Evolutionary conservation across 2,329 filamentous ascomycete genomes (phyloP).

Genomic region (Metarhizium brunneum): DNA sequence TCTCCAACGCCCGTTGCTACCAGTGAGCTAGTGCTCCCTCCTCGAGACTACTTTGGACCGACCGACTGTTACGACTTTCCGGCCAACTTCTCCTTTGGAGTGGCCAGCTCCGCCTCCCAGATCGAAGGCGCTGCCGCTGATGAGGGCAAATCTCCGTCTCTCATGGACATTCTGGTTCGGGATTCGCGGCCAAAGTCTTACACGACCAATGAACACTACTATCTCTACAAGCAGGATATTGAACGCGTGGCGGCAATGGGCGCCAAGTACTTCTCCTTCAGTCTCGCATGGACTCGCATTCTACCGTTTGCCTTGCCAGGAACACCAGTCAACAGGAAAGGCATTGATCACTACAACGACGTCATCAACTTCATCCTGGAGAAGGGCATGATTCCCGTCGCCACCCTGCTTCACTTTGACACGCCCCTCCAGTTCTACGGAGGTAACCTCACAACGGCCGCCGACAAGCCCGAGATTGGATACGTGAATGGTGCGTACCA

Average conservation of each 20-base stretch:
- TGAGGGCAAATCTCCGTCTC: slow-evolving; percentile 32
- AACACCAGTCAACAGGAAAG: slow-evolving; percentile 41
- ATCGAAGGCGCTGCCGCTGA: slow-evolving; percentile 35
- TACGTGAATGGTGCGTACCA: slow-evolving; percentile 33
- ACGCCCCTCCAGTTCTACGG: slow-evolving; percentile 32
- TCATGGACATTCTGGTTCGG: slow-evolving; percentile 30
- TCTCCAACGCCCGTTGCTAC: slow-evolving; percentile 44
- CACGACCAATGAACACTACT: slow-evolving; percentile 41
- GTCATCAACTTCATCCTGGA: slow-evolving; percentile 39
- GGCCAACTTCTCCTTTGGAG: slow-evolving; percentile 36
- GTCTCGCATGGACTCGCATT: slow-evolving; percentile 42
- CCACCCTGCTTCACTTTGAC: slow-evolving; percentile 42
- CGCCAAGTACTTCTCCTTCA: slow-evolving; percentile 41
- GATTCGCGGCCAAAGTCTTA: slow-evolving; percentile 19
- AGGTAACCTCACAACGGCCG: slow-evolving; percentile 18
- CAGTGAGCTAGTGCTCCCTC: slow-evolving; percentile 45
- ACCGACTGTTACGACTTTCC: slow-evolving; percentile 41
- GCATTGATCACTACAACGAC: slow-evolving; percentile 43
- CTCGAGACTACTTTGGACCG: slow-evolving; percentile 38
- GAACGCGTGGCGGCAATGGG: slow-evolving; percentile 42
- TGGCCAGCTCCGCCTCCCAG: slow-evolving; percentile 36
- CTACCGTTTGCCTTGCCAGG: slow-evolving; percentile 40
- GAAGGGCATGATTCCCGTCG: slow-evolving; percentile 38
- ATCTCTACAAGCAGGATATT: slow-evolving; percentile 47
- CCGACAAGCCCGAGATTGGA: slow-evolving; percentile 21